These are phyloP conservation scores for Dioscorea zingiberensis DNA, from an alignment of 106 monocot genomes.

Conservation along the genomic window DNA sequence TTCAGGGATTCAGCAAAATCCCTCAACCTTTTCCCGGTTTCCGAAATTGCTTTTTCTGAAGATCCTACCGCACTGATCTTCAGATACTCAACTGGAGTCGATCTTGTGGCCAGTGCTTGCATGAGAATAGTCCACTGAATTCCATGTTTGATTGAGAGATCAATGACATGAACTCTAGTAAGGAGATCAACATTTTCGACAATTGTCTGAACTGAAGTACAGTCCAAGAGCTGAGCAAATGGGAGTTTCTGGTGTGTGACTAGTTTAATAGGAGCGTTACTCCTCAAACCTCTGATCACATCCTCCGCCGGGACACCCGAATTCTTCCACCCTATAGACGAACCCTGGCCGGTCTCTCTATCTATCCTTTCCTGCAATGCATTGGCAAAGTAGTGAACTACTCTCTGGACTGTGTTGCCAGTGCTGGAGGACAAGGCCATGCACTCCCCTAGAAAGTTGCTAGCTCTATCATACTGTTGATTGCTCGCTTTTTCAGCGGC, in stretches of 20 bases:
- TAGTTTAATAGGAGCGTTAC: neutral
- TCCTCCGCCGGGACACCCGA: neutral
- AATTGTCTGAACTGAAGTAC: conserved; percentile 16
- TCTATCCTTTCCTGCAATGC: conserved; percentile 15
- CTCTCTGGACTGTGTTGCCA: conserved; percentile 15
- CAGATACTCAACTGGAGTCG: conserved; percentile 1
- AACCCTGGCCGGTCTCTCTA: conserved; percentile 1
- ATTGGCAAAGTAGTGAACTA: conserved; percentile 12
- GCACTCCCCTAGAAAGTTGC: neutral
- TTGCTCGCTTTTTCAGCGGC: conserved; percentile 4
- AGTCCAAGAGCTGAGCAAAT: conserved; percentile 13
- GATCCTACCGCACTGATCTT: conserved; percentile 15
- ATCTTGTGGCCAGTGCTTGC: conserved; percentile 14
- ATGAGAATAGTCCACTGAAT: conserved; percentile 13
- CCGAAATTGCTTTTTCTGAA: conserved; percentile 7
- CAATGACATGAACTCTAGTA: conserved; percentile 21
- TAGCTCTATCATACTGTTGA: conserved; percentile 7
- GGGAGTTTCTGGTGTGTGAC: neutral
- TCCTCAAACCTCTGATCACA: neutral
- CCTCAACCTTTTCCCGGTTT: conserved; percentile 8
- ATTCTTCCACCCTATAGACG: neutral
- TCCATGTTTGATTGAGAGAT: conserved; percentile 19
- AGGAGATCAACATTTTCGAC: conserved; percentile 7
- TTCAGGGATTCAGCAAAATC: conserved; percentile 5
- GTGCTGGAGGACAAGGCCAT: neutral